phyloP scores from a whole-genome alignment of 2,329 filamentous ascomycete genomes.

The Rhinocladiella similis region DNA sequence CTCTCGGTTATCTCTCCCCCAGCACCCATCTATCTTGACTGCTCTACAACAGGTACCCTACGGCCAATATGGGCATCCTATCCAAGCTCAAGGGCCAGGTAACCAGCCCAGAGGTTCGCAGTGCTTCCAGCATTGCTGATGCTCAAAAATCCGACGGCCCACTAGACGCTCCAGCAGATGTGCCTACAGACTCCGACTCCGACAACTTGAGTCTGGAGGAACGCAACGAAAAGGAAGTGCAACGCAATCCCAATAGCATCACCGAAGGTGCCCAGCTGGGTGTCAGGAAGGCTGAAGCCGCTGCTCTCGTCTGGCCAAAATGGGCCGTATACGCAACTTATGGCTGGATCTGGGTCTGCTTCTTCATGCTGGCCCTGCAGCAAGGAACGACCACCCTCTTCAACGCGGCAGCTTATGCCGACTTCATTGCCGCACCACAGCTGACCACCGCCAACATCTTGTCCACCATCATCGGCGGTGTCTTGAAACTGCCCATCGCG shows the following conservation, averaged over 20 bases:
- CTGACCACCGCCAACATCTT: conserved; percentile 55
- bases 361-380: conserved; percentile 48
- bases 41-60: background rate
- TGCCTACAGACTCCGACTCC: background rate
- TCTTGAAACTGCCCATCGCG: conserved; percentile 58
- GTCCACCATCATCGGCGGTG: conserved; percentile 55
- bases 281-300: conserved; percentile 45
- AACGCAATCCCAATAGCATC: conserved; percentile 16
- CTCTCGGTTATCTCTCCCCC: background rate
- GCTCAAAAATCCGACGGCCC: background rate
- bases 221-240: background rate
- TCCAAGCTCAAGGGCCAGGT: background rate
- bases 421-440: conserved; percentile 52
- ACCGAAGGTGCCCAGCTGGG: conserved; percentile 34
- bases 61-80: background rate
- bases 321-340: conserved; percentile 37
- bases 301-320: conserved; percentile 42
- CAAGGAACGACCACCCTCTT: conserved; percentile 44
- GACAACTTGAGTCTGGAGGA: background rate
- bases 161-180: background rate
- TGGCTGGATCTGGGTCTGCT: conserved; percentile 47
- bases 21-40: background rate
- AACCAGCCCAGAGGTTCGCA: background rate
- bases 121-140: background rate
- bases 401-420: conserved; percentile 52